Conservation (phyloP, 2,329 filamentous ascomycete genomes). For the Escovopsis sp. region DNA sequence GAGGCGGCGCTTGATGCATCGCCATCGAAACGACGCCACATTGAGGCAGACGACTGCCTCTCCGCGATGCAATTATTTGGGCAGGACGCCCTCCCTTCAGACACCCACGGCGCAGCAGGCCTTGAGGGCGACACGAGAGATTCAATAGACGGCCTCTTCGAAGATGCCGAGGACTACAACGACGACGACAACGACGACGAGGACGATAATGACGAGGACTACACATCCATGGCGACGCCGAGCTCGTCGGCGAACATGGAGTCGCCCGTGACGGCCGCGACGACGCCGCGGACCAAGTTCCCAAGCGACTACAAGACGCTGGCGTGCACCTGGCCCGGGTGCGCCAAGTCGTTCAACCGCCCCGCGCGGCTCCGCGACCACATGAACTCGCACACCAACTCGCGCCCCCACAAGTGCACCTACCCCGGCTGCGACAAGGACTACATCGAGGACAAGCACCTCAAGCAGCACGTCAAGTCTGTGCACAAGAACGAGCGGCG, state of each 20-base stretch:
- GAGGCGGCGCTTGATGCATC: slow-evolving; percentile 12
- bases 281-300: slow-evolving; percentile 35
- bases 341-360: slow-evolving; percentile 74
- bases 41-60: slow-evolving; percentile 10
- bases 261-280: slow-evolving; percentile 19
- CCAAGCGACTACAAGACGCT: slow-evolving; percentile 66
- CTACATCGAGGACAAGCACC: slow-evolving; percentile 75
- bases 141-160: background rate
- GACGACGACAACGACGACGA: slow-evolving; percentile 13
- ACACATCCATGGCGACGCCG: slow-evolving; percentile 17
- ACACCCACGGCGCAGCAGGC: background rate
- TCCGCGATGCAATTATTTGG: slow-evolving; percentile 7
- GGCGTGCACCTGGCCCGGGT: slow-evolving; percentile 58
- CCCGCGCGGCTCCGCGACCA: slow-evolving; percentile 70
- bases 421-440: slow-evolving; percentile 62
- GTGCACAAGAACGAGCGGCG: slow-evolving; percentile 59
- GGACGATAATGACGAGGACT: slow-evolving; percentile 16
- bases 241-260: slow-evolving; percentile 18
- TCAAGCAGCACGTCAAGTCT: slow-evolving; percentile 73
- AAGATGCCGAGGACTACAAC: slow-evolving; percentile 19
- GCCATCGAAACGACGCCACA: slow-evolving; percentile 13
- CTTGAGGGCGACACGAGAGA: too few relatives aligned
- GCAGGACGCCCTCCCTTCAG: too few relatives aligned
- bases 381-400: slow-evolving; percentile 70
- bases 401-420: slow-evolving; percentile 62